These are phyloP conservation scores for Cadophora luteo-olivacea DNA, from an alignment of 2,329 filamentous ascomycete genomes.

Conservation along the genomic window DNA sequence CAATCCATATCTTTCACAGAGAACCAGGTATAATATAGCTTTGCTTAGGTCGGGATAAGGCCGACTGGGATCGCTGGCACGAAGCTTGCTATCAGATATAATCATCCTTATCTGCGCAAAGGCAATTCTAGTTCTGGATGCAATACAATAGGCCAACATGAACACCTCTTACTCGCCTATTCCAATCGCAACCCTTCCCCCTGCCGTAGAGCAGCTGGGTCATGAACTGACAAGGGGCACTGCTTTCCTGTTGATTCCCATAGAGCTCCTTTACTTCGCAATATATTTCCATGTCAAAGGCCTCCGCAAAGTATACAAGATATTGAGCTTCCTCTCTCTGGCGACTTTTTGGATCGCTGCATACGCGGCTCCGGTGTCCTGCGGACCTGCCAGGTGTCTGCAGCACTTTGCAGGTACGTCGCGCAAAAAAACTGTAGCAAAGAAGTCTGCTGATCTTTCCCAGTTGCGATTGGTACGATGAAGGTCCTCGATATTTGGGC, in stretches of 20 bases:
- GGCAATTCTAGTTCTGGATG: background rate
- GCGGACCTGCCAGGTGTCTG: conserved; percentile 42
- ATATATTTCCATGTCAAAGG: conserved; percentile 43
- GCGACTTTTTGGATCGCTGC: conserved; percentile 40
- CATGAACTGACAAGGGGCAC: conserved; percentile 40
- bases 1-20: background rate
- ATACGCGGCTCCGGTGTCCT: conserved; percentile 43
- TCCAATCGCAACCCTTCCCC: conserved; percentile 31
- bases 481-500: conserved; percentile 50
- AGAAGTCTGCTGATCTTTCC: conserved; percentile 27
- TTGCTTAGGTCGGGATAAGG: background rate
- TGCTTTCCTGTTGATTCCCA: conserved; percentile 41
- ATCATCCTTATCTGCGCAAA: background rate
- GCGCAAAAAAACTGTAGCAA: background rate
- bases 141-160: conserved; percentile 32
- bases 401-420: conserved; percentile 46
- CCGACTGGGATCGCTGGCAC: background rate
- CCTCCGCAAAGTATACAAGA: conserved; percentile 34
- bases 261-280: conserved; percentile 43
- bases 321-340: conserved; percentile 37
- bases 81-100: background rate
- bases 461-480: conserved; percentile 48
- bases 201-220: conserved; percentile 36
- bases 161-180: conserved; percentile 38
- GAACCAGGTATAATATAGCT: too few relatives aligned